Conservation (phyloP, 2,329 filamentous ascomycete genomes). For the Colletotrichum lindemuthianum region DNA sequence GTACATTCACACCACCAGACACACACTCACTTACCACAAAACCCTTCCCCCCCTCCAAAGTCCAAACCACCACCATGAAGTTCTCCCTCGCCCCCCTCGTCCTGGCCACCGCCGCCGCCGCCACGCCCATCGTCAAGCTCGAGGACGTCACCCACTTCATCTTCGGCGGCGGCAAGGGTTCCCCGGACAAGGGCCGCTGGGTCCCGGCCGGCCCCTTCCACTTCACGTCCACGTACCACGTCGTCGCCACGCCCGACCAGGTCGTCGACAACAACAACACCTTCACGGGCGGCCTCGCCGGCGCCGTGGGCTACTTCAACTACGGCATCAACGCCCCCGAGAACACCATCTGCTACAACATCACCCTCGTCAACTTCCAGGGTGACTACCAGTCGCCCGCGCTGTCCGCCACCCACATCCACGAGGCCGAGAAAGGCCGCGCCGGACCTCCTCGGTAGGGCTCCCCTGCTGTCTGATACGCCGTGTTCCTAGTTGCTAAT, state of each 20-base stretch:
- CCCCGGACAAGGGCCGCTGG: slow-evolving; percentile 9
- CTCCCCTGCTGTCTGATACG: not conserved
- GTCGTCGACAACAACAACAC: slow-evolving; percentile 55
- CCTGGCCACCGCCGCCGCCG: slow-evolving; percentile 18
- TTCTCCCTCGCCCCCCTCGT: slow-evolving; percentile 10
- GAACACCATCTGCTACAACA: slow-evolving; percentile 59
- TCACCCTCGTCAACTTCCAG: slow-evolving; percentile 58
- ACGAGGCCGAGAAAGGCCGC: slow-evolving; percentile 56
- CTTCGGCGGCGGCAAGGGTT: slow-evolving; percentile 26
- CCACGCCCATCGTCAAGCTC: slow-evolving; percentile 16
- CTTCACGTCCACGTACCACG: slow-evolving; percentile 60
- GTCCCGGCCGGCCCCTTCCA: slow-evolving; percentile 39
- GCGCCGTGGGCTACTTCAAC: slow-evolving; percentile 59
- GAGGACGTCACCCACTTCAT: slow-evolving; percentile 20
- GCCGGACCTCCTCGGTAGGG: slow-evolving; percentile 59
- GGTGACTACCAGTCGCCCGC: slow-evolving; percentile 62
- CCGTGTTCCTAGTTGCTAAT: too few species aligned
- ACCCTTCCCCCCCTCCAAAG: not conserved
- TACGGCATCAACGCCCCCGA: slow-evolving; percentile 61
- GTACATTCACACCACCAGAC: not conserved
- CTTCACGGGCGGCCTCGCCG: slow-evolving; percentile 52
- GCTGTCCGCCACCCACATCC: slow-evolving; percentile 64
- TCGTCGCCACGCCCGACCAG: slow-evolving; percentile 59
- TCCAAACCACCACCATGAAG: slow-evolving; percentile 13
- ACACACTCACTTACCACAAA: not conserved